Conservation (phyloP, 169 alveolate genomes). For the Plasmodium fragile region DNA sequence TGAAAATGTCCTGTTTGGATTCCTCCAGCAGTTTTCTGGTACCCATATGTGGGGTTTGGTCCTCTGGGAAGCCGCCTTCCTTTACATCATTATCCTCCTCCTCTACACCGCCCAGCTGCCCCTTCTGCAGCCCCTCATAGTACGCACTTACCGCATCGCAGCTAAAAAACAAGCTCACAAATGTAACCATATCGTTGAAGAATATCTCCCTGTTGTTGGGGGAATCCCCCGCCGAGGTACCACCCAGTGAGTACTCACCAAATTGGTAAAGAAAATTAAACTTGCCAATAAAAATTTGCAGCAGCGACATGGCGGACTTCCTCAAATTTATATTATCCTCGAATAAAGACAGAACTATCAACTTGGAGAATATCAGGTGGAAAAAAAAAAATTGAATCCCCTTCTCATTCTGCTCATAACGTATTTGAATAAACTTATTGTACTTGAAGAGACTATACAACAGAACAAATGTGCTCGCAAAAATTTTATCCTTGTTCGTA, state of each 20-base stretch:
- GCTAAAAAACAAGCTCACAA: constrained; percentile 32
- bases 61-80: not conserved
- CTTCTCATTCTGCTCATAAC: constrained; percentile 11
- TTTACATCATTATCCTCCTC: too few relatives aligned
- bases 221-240: not conserved
- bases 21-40: constrained; percentile 2
- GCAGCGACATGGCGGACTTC: constrained; percentile 60
- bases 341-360: constrained; percentile 39
- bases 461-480: constrained; percentile 53
- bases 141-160: constrained; percentile 29
- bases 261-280: constrained; percentile 50
- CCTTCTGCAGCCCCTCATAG: constrained; percentile 17
- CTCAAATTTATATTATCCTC: constrained; percentile 66
- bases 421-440: constrained; percentile 15
- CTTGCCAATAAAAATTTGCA: constrained; percentile 50
- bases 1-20: constrained; percentile 24
- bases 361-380: constrained; percentile 46
- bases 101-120: not conserved
- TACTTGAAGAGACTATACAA: constrained; percentile 65
- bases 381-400: constrained; percentile 18
- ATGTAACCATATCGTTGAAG: constrained; percentile 1
- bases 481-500: constrained; percentile 15
- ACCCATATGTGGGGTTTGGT: not conserved
- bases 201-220: not conserved
- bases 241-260: not conserved